phyloP scores from a whole-genome alignment of 179 eudicot genomes.

The Spinacia oleracea region DNA sequence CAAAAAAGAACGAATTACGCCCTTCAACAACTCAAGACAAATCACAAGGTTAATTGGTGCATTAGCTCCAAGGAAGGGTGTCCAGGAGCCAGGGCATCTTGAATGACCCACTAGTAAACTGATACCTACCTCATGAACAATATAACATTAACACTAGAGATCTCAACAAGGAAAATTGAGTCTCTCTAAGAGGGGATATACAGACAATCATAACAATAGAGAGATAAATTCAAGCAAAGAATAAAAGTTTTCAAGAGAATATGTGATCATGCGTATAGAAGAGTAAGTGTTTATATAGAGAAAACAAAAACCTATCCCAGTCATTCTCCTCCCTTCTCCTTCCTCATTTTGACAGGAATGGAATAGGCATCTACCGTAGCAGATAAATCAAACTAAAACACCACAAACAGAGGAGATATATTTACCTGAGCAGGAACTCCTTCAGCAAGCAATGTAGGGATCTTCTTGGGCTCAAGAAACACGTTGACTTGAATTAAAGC shows the following conservation, averaged over 20 bases:
- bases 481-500: slow-evolving; percentile 53
- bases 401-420: slow-evolving; percentile 1
- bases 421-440: slow-evolving; percentile 87
- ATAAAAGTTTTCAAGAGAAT: no score
- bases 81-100: neutral
- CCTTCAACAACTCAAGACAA: no score
- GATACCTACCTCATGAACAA: no score
- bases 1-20: no score
- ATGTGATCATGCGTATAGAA: neutral
- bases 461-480: slow-evolving; percentile 70
- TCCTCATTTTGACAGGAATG: neutral
- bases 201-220: no score
- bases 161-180: no score
- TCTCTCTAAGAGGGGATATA: no score
- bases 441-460: slow-evolving; percentile 67
- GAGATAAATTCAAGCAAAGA: no score
- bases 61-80: neutral
- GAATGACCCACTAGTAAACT: neutral
- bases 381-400: neutral
- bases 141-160: no score
- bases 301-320: neutral
- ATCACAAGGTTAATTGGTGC: neutral
- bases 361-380: neutral
- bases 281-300: neutral
- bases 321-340: neutral